Evolutionary conservation across 495 filamentous ascomycete species (phyloP).

Genomic region (Podospora pseudopauciseta): DNA sequence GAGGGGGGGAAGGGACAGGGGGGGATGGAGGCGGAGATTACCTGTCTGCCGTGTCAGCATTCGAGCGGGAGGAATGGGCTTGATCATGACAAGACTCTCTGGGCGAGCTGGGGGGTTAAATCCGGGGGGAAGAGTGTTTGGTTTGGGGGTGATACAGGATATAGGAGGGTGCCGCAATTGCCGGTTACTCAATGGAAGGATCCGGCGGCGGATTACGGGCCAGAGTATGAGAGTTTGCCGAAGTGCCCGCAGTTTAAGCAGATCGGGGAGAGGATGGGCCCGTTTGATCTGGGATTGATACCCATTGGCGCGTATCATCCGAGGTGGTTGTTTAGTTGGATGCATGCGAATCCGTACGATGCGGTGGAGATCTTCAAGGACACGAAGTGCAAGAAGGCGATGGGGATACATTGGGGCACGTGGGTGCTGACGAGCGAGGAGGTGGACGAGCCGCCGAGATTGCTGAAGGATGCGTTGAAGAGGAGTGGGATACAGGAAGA

Average conservation of each 20-base stretch:
- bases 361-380: slow-evolving; percentile 87
- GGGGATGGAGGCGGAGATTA: slow-evolving; percentile 67
- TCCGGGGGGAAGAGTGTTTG: slow-evolving; percentile 72
- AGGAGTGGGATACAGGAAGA: slow-evolving; percentile 64
- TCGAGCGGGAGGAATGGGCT: slow-evolving; percentile 62
- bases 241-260: slow-evolving; percentile 82
- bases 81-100: slow-evolving; percentile 73
- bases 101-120: slow-evolving; percentile 80
- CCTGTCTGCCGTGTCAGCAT: slow-evolving; percentile 86
- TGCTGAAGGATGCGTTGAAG: slow-evolving; percentile 72
- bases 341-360: slow-evolving; percentile 89
- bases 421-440: slow-evolving; percentile 89
- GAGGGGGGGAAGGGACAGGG: slow-evolving; percentile 31
- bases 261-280: slow-evolving; percentile 76
- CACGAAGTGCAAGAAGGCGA: slow-evolving; percentile 74
- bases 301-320: slow-evolving; percentile 93
- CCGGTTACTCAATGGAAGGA: background rate
- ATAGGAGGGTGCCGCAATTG: slow-evolving; percentile 74
- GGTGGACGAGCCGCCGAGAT: slow-evolving; percentile 74
- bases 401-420: slow-evolving; percentile 93
- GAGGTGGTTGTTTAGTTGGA: slow-evolving; percentile 66
- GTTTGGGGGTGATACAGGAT: slow-evolving; percentile 79
- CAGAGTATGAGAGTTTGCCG: slow-evolving; percentile 63
- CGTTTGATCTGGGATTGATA: slow-evolving; percentile 90
- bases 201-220: slow-evolving; percentile 67